phyloP scores from a whole-genome alignment of 1,284 basidiomycete species.

The Papiliotrema laurentii region DNA sequence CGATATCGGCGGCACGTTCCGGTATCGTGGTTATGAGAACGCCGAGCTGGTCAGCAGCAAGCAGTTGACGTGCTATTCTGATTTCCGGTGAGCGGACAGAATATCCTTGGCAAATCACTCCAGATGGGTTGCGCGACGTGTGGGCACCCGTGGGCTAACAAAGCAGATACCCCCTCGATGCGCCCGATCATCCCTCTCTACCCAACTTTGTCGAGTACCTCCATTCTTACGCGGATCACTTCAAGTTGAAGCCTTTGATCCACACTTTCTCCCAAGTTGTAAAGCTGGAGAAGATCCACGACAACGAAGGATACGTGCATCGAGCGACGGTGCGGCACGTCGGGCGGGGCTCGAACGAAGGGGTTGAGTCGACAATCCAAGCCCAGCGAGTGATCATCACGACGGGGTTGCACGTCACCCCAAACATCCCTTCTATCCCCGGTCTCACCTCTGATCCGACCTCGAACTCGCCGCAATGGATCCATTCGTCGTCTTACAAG shows the following conservation, averaged over 20 bases:
- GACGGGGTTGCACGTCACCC: constrained; percentile 51
- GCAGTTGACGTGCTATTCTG: constrained; percentile 62
- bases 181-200: constrained; percentile 60
- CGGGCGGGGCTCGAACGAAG: constrained; percentile 7
- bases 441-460: constrained; percentile 45
- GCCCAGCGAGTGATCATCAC: constrained; percentile 33
- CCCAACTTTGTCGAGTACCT: constrained; percentile 59
- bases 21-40: constrained; percentile 51
- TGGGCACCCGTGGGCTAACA: constrained; percentile 1
- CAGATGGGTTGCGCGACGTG: not conserved
- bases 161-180: constrained; percentile 44
- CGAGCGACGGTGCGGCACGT: constrained; percentile 17
- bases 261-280: constrained; percentile 52
- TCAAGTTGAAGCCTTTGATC: constrained; percentile 51
- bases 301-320: constrained; percentile 15
- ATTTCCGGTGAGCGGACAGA: constrained; percentile 51
- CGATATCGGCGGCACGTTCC: constrained; percentile 62
- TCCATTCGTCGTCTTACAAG: constrained; percentile 58
- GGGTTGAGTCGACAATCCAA: constrained; percentile 10
- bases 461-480: constrained; percentile 42
- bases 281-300: constrained; percentile 23
- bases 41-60: constrained; percentile 47
- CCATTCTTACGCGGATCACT: constrained; percentile 53
- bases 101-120: not conserved
- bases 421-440: constrained; percentile 53